Percentiles rank a stretch among this genome's conserved stretches.
Evolutionary conservation across 192 early-diverging fungal species (phyloP).

Genomic region (Backusella australiensis): DNA sequence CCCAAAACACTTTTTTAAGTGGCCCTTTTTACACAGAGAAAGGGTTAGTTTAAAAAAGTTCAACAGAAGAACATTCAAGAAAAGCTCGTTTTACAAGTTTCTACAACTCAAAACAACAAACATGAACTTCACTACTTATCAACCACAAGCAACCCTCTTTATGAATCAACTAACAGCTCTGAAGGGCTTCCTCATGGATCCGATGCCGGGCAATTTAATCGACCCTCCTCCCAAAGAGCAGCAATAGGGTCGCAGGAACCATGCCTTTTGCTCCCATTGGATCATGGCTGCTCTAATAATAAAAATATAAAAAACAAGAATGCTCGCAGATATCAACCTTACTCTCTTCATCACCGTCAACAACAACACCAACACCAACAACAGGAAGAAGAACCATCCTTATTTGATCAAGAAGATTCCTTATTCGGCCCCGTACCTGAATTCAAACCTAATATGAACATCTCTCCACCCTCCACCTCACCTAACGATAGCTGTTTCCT

Average conservation of each 20-base stretch:
- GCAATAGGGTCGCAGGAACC: neutral
- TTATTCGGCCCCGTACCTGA: constrained; percentile 1
- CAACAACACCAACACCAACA: neutral
- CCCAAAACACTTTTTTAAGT: constrained; percentile 1
- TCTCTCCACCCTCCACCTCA: neutral
- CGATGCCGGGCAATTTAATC: neutral
- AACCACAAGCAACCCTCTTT: neutral
- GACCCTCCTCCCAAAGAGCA: neutral
- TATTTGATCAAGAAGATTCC: neutral
- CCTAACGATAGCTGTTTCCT: neutral
- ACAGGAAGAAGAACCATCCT: neutral
- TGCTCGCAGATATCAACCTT: neutral
- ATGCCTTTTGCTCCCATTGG: neutral
- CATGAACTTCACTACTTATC: neutral
- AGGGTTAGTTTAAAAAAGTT: constrained; percentile 1
- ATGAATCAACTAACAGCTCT: neutral
- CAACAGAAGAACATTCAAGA: neutral
- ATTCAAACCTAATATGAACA: neutral
- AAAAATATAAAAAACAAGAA: neutral
- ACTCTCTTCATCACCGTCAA: neutral
- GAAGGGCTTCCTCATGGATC: neutral
- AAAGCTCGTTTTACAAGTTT: neutral
- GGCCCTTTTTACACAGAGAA: constrained; percentile 7
- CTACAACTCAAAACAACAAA: neutral
- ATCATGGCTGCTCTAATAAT: neutral